A percentile compares a stretch with the other conserved stretches of the same genome.
These are phyloP conservation scores for Gamarada debralockiae DNA, from an alignment of 495 filamentous ascomycete genomes.

Conservation along the genomic window DNA sequence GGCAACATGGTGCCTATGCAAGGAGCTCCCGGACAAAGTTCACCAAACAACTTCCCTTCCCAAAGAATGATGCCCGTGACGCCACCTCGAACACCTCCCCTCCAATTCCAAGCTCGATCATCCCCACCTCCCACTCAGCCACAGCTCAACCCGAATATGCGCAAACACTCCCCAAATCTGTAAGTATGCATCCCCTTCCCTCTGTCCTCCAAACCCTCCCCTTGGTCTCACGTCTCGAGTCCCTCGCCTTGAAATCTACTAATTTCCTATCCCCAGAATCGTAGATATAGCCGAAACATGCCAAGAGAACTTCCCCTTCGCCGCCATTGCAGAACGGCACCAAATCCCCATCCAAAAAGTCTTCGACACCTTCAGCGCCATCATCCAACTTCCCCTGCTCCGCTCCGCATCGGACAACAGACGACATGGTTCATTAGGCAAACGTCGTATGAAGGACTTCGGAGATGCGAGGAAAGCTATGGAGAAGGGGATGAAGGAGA, in stretches of 20 bases:
- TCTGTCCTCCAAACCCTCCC: neutral
- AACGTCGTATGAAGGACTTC: slow-evolving; percentile 20
- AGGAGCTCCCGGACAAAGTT: neutral
- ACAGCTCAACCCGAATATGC: slow-evolving; percentile 1
- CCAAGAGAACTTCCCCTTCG: slow-evolving; percentile 40
- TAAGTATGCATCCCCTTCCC: neutral
- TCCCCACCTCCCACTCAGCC: neutral
- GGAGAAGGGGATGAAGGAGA: slow-evolving; percentile 21
- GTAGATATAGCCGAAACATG: slow-evolving; percentile 46
- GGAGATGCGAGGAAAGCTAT: slow-evolving; percentile 16
- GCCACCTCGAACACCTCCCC: too few relatives aligned
- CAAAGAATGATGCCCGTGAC: too few relatives aligned
- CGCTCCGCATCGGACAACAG: slow-evolving; percentile 40
- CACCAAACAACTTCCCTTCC: too few relatives aligned
- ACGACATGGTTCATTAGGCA: slow-evolving; percentile 19
- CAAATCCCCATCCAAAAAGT: slow-evolving; percentile 37
- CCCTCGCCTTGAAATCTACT: neutral
- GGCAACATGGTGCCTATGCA: neutral
- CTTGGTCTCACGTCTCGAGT: neutral
- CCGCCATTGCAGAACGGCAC: slow-evolving; percentile 39
- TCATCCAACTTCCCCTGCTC: slow-evolving; percentile 42
- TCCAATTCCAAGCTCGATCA: too few relatives aligned
- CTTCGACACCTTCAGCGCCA: slow-evolving; percentile 37
- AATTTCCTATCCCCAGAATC: slow-evolving; percentile 23
- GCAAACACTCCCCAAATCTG: slow-evolving; percentile 24